These are phyloP conservation scores for Alopecurus myosuroides DNA, from an alignment of 176 grass and related monocot genomes.

Conservation along the genomic window DNA sequence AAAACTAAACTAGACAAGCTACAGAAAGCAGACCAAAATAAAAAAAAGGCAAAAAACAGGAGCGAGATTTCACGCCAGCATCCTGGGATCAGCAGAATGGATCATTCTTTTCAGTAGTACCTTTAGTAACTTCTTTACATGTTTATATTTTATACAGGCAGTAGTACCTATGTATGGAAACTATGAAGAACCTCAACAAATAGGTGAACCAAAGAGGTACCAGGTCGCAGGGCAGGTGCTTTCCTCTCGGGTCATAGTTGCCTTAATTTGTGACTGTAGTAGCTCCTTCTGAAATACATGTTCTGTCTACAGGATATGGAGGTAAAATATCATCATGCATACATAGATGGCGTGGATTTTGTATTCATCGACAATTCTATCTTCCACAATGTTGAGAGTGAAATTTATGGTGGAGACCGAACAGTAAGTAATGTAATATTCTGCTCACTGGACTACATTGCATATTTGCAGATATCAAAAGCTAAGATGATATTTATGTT, in stretches of 20 bases:
- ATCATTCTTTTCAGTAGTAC: not conserved
- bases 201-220: conserved; percentile 69
- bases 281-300: not conserved
- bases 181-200: conserved; percentile 58
- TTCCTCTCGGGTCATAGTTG: not conserved
- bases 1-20: not conserved
- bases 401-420: conserved; percentile 91
- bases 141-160: conserved; percentile 46
- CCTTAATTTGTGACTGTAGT: conserved; percentile 5
- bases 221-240: conserved; percentile 80
- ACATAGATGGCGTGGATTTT: conserved; percentile 87
- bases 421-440: conserved; percentile 48
- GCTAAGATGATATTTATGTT: conserved; percentile 10
- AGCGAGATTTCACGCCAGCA: not conserved
- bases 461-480: conserved; percentile 1
- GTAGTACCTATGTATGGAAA: conserved; percentile 75
- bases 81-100: not conserved
- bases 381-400: conserved; percentile 69
- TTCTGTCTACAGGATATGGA: conserved; percentile 71
- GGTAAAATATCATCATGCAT: conserved; percentile 80
- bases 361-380: conserved; percentile 79
- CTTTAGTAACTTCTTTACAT: conserved; percentile 22
- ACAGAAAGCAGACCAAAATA: not conserved
- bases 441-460: conserved; percentile 22
- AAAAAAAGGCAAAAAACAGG: not conserved